phyloP scores from a whole-genome alignment of 2,329 filamentous ascomycete species.

The Colletotrichum somersetense region DNA sequence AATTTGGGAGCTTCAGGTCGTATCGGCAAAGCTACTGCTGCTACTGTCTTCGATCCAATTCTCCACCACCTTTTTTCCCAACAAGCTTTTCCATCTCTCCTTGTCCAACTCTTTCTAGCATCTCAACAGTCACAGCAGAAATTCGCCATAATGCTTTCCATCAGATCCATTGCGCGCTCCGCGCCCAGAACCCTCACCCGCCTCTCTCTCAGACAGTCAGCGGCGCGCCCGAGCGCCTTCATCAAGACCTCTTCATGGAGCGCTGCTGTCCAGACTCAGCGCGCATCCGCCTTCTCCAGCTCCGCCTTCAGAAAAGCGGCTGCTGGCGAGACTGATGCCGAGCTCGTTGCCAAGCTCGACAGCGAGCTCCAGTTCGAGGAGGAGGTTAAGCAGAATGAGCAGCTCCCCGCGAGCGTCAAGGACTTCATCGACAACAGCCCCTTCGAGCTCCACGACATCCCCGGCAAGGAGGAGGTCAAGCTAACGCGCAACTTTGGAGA shows the following conservation, averaged over 20 bases:
- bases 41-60: constrained; percentile 2
- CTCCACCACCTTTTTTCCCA: not conserved
- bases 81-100: constrained; percentile 8
- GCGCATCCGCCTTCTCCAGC: constrained; percentile 64
- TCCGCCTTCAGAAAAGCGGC: constrained; percentile 56
- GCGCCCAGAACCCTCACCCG: constrained; percentile 74
- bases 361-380: constrained; percentile 87
- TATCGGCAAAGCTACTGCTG: constrained; percentile 12
- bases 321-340: constrained; percentile 73
- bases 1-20: constrained; percentile 32
- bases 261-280: constrained; percentile 53
- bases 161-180: constrained; percentile 74
- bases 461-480: constrained; percentile 89
- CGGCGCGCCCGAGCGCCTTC: constrained; percentile 63
- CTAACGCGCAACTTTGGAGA: constrained; percentile 86
- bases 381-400: constrained; percentile 79
- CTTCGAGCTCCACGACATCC: constrained; percentile 85
- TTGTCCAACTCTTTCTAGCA: constrained; percentile 9
- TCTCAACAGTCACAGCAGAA: not conserved
- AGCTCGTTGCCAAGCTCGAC: constrained; percentile 88
- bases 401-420: constrained; percentile 81
- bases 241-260: constrained; percentile 58
- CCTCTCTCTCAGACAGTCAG: constrained; percentile 65
- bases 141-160: constrained; percentile 72
- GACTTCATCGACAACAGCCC: constrained; percentile 89